Conservation (phyloP, 345 rosid species). For the Bruguiera gymnorhiza region DNA sequence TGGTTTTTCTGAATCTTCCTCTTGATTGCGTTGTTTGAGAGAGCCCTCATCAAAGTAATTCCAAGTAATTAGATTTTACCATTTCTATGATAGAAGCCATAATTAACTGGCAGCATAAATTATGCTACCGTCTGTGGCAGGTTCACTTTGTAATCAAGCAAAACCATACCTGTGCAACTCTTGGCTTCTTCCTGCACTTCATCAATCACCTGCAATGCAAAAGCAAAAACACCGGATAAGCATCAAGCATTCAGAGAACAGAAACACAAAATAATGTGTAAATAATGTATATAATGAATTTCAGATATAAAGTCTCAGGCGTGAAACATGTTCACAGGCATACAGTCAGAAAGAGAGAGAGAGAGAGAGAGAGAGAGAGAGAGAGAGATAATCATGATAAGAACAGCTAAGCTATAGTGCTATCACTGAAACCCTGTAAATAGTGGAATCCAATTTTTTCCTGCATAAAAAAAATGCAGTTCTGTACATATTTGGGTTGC, state of each 20-base stretch:
- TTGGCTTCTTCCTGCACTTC: slow-evolving; percentile 80
- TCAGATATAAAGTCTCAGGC: not conserved
- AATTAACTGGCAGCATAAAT: no score
- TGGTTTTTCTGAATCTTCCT: no score
- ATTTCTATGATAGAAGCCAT: not conserved
- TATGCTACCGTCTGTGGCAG: no score
- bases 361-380: no score
- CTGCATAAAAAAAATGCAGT: no score
- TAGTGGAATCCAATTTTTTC: not conserved
- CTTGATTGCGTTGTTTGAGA: no score
- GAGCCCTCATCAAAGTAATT: no score
- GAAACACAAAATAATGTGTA: not conserved
- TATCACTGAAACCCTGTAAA: not conserved
- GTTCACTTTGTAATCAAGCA: not conserved
- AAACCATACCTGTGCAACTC: slow-evolving; percentile 53
- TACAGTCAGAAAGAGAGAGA: not conserved
- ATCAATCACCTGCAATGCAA: slow-evolving; percentile 58
- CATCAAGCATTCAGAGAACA: not conserved
- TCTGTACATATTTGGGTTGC: no score
- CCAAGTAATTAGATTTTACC: no score
- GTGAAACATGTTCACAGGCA: not conserved
- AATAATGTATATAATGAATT: not conserved
- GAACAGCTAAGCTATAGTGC: not conserved
- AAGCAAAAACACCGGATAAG: slow-evolving; percentile 15
- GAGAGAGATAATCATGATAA: no score